phyloP scores from a whole-genome alignment of 192 early-diverging fungal species.

The Entrophospora sp. region DNA sequence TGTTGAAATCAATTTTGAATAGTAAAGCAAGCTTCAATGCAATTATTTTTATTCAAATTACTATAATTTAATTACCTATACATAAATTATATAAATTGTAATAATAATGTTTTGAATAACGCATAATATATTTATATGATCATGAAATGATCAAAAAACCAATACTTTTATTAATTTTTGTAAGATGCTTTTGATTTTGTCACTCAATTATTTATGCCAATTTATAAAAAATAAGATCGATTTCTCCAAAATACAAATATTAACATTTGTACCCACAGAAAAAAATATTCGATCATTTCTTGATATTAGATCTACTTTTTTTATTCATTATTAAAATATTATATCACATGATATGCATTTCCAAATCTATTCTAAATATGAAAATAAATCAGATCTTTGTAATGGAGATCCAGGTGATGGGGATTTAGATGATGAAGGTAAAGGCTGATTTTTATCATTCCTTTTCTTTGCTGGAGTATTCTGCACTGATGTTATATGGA shows the following conservation, averaged over 20 bases:
- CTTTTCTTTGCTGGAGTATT: not conserved
- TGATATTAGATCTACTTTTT: not conserved
- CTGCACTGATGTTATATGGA: slow-evolving; percentile 3
- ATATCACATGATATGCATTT: not conserved
- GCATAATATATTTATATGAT: not conserved
- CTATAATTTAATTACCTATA: not conserved
- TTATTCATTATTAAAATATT: not conserved
- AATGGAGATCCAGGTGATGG: not conserved
- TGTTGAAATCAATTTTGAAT: not conserved
- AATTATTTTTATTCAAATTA: not conserved
- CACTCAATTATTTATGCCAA: not conserved
- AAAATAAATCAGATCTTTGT: not conserved
- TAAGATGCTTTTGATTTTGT: too few species aligned
- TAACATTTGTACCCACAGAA: not conserved
- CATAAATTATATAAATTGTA: not conserved
- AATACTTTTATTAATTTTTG: not conserved
- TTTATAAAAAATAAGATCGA: not conserved
- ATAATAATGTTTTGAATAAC: not conserved
- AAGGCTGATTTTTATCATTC: not conserved
- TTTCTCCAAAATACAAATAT: not conserved
- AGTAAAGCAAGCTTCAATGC: not conserved
- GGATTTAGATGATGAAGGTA: not conserved
- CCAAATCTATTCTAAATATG: not conserved
- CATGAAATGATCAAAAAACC: not conserved
- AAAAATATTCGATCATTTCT: not conserved